phyloP scores from a whole-genome alignment of 805 yeast genomes.

The Huiozyma naganishii region DNA sequence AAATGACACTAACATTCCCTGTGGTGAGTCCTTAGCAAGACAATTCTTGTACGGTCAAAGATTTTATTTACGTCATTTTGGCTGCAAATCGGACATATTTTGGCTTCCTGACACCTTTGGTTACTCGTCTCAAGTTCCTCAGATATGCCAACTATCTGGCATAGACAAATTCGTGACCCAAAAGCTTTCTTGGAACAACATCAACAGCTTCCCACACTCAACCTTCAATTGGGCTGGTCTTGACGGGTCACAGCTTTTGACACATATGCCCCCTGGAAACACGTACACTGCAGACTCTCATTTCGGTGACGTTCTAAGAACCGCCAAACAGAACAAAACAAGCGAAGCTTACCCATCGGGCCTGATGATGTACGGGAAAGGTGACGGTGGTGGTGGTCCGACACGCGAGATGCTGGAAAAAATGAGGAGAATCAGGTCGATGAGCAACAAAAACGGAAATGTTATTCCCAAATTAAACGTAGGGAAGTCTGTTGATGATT shows the following conservation, averaged over 20 bases:
- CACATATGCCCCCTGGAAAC: constrained; percentile 97
- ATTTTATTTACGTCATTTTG: constrained; percentile 71
- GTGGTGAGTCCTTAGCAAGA: constrained; percentile 81
- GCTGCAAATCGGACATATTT: constrained; percentile 59
- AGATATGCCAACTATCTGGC: constrained; percentile 78
- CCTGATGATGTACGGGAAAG: constrained; percentile 76
- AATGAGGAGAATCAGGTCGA: constrained; percentile 81
- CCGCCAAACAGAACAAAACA: constrained; percentile 74
- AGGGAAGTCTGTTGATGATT: constrained; percentile 66
- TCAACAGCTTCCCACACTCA: constrained; percentile 78
- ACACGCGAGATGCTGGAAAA: constrained; percentile 88
- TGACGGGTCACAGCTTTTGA: constrained; percentile 85
- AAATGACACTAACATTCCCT: constrained; percentile 91
- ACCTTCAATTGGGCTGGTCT: constrained; percentile 94
- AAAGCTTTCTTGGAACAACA: constrained; percentile 92
- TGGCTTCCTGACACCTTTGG: constrained; percentile 99
- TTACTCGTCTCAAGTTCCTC: constrained; percentile 91
- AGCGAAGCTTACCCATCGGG: constrained; percentile 72
- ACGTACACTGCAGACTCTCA: constrained; percentile 91
- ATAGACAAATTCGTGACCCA: constrained; percentile 82
- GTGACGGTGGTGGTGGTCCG: constrained; percentile 99
- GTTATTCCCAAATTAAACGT: constrained; percentile 68
- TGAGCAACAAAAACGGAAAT: constrained; percentile 67
- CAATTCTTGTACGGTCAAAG: constrained; percentile 88
- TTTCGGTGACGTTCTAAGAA: constrained; percentile 83